Percentiles rank a stretch among this genome's conserved stretches.
Conservation (phyloP, 805 yeast genomes). For the Nadsonia fulvescens region DNA sequence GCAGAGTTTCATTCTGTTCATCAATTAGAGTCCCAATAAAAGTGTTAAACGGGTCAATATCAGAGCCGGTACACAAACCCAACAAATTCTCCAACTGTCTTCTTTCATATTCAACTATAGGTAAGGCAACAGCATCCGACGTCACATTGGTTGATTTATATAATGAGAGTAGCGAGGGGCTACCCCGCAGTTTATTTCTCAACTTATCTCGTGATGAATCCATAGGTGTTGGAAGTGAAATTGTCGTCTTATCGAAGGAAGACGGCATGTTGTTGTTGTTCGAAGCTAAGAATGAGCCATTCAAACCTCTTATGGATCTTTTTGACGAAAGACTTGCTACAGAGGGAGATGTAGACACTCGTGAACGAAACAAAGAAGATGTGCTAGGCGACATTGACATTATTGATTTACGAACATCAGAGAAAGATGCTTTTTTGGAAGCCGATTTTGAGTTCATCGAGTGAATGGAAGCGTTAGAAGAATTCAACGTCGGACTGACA, state of each 20-base stretch:
- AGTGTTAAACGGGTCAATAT: constrained; percentile 18
- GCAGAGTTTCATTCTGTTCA: constrained; percentile 14
- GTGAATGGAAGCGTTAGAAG: too few species aligned
- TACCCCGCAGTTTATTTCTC: constrained; percentile 32
- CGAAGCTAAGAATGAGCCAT: constrained; percentile 3
- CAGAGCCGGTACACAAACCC: constrained; percentile 20
- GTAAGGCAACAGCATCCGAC: constrained; percentile 16
- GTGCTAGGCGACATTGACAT: constrained; percentile 6
- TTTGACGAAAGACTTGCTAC: constrained; percentile 2
- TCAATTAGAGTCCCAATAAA: constrained; percentile 12
- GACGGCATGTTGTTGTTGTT: constrained; percentile 4
- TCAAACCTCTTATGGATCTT: constrained; percentile 5
- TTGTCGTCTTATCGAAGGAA: constrained; percentile 22
- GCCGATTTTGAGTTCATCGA: constrained; percentile 1
- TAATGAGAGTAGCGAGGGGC: constrained; percentile 29
- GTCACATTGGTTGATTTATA: constrained; percentile 9
- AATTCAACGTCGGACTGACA: too few species aligned
- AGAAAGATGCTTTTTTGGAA: constrained; percentile 1
- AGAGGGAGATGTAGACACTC: constrained; percentile 3
- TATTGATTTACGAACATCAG: constrained; percentile 1
- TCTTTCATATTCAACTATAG: constrained; percentile 20
- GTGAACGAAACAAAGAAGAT: constrained; percentile 2
- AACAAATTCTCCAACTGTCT: constrained; percentile 20
- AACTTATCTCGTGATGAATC: constrained; percentile 37
- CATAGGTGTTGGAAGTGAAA: constrained; percentile 43